Evolutionary conservation across 176 grass and related monocot species (phyloP), one percentile per base, ranked within the genome.

Genomic region (Poa pratensis): DNA sequence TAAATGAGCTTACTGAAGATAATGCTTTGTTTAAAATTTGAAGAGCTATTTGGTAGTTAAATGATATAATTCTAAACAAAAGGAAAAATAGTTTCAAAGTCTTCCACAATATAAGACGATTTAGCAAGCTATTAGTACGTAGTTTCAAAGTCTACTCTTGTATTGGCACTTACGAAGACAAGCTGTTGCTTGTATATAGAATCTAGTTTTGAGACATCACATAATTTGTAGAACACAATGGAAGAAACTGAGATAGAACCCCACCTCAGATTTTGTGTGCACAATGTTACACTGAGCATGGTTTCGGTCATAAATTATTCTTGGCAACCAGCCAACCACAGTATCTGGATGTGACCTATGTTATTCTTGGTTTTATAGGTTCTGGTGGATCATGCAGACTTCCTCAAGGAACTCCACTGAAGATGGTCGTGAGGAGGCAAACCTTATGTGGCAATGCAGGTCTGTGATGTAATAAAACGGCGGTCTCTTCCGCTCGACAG

Each of bases 351-450:
- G 4, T 94, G 30, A 48, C 30, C 53, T 5, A 62, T 79, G 55
- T 66, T 81, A 18, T 78, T 73, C 26, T 69, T 68, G 14, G 5
- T 42, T 5, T 69, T 80, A 13, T 82, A 98, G 95, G 93, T 95
- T 90, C 32, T 98, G 67, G 95, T 98, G 35, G 93, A 98, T 61
- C 73, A 93, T 3, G 7, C 78, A 0, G 95, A 98, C 90, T 95
- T 95, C 80, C 93, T 95, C 53, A 93, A 93, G 80, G 95, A 98
- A 77, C 91, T 95, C 9, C 82, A 86, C 54, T 81, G 73, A 85
- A 85, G 74, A 80, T 58, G n/a, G 50, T 22, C 9, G 13, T 14
- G 13, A 81, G 48, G 64, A 69, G 48, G 10, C 32, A 34, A 77
- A 69, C 46, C 61, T 23, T 43, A 22, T 89, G 88, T 76, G 45